Evolutionary conservation across 176 grass and related monocot genomes (phyloP), one percentile per base, ranked within the genome.

Genomic region (Avena eriantha): DNA sequence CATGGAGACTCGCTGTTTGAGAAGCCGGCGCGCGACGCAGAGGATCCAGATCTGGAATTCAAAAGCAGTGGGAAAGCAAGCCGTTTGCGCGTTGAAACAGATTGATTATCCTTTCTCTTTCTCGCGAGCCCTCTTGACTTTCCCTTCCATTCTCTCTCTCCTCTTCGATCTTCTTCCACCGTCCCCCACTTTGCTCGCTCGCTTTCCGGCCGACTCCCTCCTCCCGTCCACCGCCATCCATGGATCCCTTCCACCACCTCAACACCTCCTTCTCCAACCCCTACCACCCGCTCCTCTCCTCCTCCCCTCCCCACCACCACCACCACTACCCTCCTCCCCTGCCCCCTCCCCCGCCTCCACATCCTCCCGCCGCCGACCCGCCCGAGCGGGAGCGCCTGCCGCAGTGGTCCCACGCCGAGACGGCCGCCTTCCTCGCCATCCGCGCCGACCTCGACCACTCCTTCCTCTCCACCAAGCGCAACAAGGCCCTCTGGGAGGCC

Each of bases 401-500:
- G 66, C 97, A 99, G 89, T 96, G 97, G 97, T 96, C 82, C 35
- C 85, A 93, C 73, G 86, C 85, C 46, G 97, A 96, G 90, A 99
- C 97, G 11, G 77, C 84, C 7, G 85, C 92, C 66, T 94, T 99
- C 48, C 82, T 99, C 12, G 77, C 97, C 85, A 80, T 99, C 65
- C 94, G 97, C 23, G 88, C 94, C 43, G 92, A 94, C 10, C 88
- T 99, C 82, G 94, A 99, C 86, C 54, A 64, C 36, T 82, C 88
- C 79, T 99, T 99, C 89, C 88, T 94, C 84, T 89, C 87, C 58
- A 99, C 97, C 76, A 99, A 99, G 92, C 90, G 97, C 67, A 99
- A 99, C 89, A 99, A 99, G 85, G 94, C 90, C 6, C 92, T 99
- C 59, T 99, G 97, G 97, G 97, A 99, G 39, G 84, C 92, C 26